Conservation (phyloP, 2,329 filamentous ascomycete genomes). For the Sclerotinia spermophila region DNA sequence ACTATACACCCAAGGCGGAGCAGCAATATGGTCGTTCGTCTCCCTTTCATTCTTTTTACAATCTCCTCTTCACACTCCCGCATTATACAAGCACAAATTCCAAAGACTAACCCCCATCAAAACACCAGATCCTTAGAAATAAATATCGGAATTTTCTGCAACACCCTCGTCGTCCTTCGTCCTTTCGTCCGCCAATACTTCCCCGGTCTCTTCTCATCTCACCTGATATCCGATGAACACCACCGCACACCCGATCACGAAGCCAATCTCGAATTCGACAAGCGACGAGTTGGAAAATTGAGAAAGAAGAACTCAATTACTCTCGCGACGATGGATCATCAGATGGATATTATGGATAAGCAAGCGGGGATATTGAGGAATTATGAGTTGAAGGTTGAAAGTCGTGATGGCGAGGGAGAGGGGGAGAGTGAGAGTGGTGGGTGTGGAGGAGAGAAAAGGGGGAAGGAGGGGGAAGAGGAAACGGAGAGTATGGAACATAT, state of each 20-base stretch:
- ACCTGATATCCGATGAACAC: not conserved
- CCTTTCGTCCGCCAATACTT: not conserved
- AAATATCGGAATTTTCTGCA: not conserved
- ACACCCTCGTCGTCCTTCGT: not conserved
- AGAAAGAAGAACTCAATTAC: not conserved
- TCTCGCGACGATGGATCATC: not conserved
- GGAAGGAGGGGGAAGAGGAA: not conserved
- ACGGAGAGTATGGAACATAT: not conserved
- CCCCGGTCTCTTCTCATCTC: not conserved
- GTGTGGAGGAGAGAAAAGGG: not conserved
- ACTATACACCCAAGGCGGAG: constrained; percentile 1
- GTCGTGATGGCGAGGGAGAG: not conserved
- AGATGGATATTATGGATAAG: not conserved
- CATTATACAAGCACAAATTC: too few species aligned
- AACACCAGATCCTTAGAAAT: not conserved
- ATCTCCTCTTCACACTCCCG: too few species aligned
- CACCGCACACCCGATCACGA: not conserved
- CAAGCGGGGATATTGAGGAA: not conserved
- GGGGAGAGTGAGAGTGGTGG: not conserved
- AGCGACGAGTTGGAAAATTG: not conserved
- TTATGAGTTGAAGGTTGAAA: not conserved
- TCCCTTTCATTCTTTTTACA: not conserved
- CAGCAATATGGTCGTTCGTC: constrained; percentile 3
- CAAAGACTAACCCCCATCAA: not conserved
- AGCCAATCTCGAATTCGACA: not conserved